Base-by-base conservation (phyloP, 108 stramenopile genomes). In the Nannochloropsis gaditana region DNA sequence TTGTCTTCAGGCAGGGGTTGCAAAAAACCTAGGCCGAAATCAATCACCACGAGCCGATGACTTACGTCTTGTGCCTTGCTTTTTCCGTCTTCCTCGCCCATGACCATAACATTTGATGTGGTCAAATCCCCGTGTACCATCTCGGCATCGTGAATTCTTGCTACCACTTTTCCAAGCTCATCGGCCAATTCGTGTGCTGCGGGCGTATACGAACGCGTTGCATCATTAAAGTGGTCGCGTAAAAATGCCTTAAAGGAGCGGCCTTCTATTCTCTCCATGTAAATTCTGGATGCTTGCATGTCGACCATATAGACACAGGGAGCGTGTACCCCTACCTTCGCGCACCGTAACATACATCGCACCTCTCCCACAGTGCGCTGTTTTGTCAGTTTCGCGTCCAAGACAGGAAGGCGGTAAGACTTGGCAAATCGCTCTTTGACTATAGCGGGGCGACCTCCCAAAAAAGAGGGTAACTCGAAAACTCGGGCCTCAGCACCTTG, bases 91-190 rank as follows among this genome's bases (percentile, higher is more conserved):
- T 85, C 31, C 43, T 84, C 81, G 86, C 88, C 83, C 43, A 86
- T 80, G n/a, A 90, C 73, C 47, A 97, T 92, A 59, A 96, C 93
- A 85, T 99, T 99, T 83, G 96, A 96, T 9, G 98, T 97, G 9
- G 97, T 99, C 73, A 97, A 91, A 87, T 99, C 98, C 41, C 98
- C 98, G 88, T 99, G 98, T 59, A 96, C 92, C 10, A 97, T 86
- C 50, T 88, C 94, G 9, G 94, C 85, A 89, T 93, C 93, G 91
- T 99, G 97, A 89, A 97, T 89, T 80, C 90, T 91, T 10, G 93
- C 98, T 83, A 99, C 90, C 44, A 93, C 82, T 43, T 79, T 80
- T 21, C 98, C 98, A 79, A 98, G 90, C 79, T 80, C 85, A 43
- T 44, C 84, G 43, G 88, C 87, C 15, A 89, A 21, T 43, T 9